Conservation (phyloP, 139 green algal genomes). For the Chlorella ohadii region DNA sequence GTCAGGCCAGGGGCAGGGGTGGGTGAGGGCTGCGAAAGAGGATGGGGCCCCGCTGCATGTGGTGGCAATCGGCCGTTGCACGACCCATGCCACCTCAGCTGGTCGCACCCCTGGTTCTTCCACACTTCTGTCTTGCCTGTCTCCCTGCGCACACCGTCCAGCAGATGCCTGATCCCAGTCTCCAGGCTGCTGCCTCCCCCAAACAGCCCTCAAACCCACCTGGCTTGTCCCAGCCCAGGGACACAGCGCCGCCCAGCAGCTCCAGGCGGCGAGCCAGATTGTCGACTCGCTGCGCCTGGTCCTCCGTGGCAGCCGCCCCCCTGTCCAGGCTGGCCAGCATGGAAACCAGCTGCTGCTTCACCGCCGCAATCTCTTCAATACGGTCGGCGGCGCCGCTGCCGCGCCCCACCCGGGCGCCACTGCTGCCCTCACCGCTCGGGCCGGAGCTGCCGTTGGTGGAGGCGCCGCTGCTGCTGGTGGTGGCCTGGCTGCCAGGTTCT, state of each 20-base stretch:
- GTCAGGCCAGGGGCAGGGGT: neutral
- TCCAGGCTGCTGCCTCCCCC: neutral
- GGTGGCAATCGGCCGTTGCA: too few relatives aligned
- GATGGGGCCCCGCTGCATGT: too few relatives aligned
- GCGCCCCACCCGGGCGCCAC: neutral
- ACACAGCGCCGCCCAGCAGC: conserved; percentile 28
- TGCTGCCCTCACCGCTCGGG: neutral
- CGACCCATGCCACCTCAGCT: too few relatives aligned
- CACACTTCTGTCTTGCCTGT: too few relatives aligned
- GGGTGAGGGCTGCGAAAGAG: neutral
- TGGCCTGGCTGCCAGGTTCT: neutral
- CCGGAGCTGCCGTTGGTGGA: neutral
- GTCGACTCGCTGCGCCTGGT: conserved; percentile 41
- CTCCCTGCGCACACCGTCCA: neutral
- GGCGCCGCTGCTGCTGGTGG: neutral
- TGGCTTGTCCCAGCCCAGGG: conserved; percentile 34
- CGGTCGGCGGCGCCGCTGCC: neutral
- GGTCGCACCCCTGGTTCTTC: too few relatives aligned
- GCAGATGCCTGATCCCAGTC: neutral
- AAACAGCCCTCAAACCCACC: neutral
- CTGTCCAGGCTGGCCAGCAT: conserved; percentile 61
- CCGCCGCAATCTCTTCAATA: neutral
- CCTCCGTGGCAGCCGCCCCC: conserved; percentile 56
- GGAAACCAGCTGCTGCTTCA: conserved; percentile 51
- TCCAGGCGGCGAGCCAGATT: conserved; percentile 35